These are phyloP conservation scores for Penicillium paradoxum DNA, from an alignment of 495 filamentous ascomycete genomes.

Conservation along the genomic window DNA sequence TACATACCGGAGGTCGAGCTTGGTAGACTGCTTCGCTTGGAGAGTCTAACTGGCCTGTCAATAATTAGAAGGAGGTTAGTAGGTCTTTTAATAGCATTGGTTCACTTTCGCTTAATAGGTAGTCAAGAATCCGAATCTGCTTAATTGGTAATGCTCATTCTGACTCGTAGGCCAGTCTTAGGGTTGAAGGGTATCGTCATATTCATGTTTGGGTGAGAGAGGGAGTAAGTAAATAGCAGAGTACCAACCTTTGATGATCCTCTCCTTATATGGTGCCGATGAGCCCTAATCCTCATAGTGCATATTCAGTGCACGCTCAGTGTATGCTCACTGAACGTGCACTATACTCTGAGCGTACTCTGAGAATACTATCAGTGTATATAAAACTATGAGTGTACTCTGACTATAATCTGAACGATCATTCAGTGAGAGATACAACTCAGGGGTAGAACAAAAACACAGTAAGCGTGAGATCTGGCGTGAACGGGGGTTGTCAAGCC, in stretches of 20 bases:
- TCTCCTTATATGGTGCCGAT: not conserved
- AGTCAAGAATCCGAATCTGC: constrained; percentile 16
- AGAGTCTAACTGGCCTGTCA: not conserved
- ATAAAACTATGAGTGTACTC: not conserved
- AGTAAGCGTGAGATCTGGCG: not conserved
- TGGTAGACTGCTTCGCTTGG: not conserved
- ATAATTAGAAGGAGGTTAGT: not conserved
- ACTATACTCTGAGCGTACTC: not conserved
- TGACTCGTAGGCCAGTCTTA: constrained; percentile 7
- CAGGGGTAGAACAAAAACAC: not conserved
- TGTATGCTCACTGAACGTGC: no score
- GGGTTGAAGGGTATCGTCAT: constrained; percentile 20
- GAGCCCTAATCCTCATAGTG: no score
- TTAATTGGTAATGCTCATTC: constrained; percentile 15
- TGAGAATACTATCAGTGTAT: not conserved
- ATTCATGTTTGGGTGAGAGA: not conserved
- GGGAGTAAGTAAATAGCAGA: not conserved
- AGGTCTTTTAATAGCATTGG: not conserved
- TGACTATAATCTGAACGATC: not conserved
- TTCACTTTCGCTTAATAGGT: not conserved
- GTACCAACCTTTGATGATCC: not conserved
- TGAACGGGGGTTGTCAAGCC: not conserved
- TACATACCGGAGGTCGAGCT: not conserved
- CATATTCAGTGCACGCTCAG: no score
- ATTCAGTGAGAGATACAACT: not conserved